Percentiles rank a stretch among this genome's conserved stretches.
These are phyloP conservation scores for Phytopythium litorale DNA, from an alignment of 352 stramenopile species.

Conservation along the genomic window DNA sequence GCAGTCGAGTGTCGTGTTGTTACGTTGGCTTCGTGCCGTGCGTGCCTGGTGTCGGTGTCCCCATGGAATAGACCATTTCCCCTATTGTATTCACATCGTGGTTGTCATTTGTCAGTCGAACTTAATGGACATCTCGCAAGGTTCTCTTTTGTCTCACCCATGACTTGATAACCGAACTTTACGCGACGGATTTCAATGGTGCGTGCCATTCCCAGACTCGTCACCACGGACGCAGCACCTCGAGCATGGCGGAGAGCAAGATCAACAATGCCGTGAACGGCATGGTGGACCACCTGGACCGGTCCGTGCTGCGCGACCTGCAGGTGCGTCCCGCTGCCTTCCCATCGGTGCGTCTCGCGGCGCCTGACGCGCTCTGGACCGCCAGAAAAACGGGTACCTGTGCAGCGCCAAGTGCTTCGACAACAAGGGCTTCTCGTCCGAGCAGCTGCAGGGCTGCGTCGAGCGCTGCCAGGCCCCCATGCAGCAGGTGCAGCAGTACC, in stretches of 20 bases:
- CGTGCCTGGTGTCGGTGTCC: no score
- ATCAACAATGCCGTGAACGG: conserved; percentile 79
- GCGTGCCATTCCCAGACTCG: neutral
- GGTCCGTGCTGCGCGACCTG: conserved; percentile 64
- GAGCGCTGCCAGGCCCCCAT: conserved; percentile 85
- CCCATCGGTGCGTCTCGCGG: no score
- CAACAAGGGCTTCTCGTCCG: conserved; percentile 71
- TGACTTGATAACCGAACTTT: neutral
- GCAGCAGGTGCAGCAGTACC: conserved; percentile 79
- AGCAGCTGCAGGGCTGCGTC: conserved; percentile 79
- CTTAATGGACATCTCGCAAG: neutral
- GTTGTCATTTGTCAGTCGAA: neutral
- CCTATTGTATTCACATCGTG: neutral
- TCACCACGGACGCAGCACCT: neutral
- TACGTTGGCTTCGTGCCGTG: no score
- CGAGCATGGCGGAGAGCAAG: conserved; percentile 67
- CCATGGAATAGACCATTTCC: no score
- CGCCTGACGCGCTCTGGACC: no score
- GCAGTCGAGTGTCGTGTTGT: no score
- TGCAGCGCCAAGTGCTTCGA: conserved; percentile 88
- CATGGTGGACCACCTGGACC: conserved; percentile 85
- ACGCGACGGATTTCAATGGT: neutral
- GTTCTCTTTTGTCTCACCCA: neutral
- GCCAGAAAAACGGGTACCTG: conserved; percentile 72
- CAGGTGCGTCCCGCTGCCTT: conserved; percentile 28